Base-by-base conservation (phyloP, 306 rosid species). In the Alnus glutinosa region DNA sequence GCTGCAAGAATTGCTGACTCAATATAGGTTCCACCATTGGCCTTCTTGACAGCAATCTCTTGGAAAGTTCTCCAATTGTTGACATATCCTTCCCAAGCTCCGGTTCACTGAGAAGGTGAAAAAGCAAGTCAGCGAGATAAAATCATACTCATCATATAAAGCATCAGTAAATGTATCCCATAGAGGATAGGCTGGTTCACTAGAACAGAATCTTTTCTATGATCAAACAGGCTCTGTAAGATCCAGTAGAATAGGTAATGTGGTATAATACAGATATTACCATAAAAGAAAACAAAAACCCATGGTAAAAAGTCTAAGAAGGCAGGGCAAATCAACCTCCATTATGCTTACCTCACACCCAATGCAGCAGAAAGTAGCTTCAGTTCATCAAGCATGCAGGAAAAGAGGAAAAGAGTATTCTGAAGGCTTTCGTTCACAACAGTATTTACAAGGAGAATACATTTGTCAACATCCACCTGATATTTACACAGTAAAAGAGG, bases 321-420 rank as follows among this genome's bases (percentile, higher is more conserved):
- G 42, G 4, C 16, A 18, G 5, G 69, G 15, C 18, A 5, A 6
- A 15, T 9, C 23, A n/a, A 39, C 39, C 2, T 12, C 55, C 4
- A 37, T 30, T 42, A 42, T 42, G 16, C 85, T 61, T 11, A 87
- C 93, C 76, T 76, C 52, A n/a, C 42, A 55, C 28, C 68, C 83
- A 87, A 18, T 67, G 74, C 55, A 5, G 75, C 64, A 28, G 50
- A 73, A 78, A 85, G 84, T 75, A 77, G 77, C 72, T 59, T 79
- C 77, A 71, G 37, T 75, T 79, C 85, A 72, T 71, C 84, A 63
- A 57, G 64, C 66, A 87, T 55, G 42, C 73, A 2, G 12, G 12
- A 23, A 23, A 23, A 23, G 28, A 23, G 34, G 67, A 36, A 59
- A 44, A 3, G 23, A 12, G 55, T 11, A 1, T 18, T 74, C 36